phyloP scores from a whole-genome alignment of 75 land plant genomes.

The Pinus albicaulis region DNA sequence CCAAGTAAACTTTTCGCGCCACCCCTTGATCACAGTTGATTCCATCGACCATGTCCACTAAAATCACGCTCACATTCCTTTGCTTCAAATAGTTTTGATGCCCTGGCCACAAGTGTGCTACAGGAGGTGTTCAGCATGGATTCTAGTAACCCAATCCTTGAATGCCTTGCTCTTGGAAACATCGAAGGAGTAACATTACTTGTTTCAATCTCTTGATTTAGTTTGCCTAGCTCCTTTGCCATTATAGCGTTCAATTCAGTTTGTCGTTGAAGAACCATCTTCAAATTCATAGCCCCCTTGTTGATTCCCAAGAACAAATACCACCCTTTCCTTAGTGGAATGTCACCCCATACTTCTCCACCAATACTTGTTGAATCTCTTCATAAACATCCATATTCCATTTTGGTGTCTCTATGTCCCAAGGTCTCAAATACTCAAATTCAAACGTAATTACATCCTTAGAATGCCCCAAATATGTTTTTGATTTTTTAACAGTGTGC shows the following conservation, averaged over 20 bases:
- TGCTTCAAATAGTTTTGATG: conserved; percentile 94
- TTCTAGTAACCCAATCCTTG: conserved; percentile 79
- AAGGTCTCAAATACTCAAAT: conserved; percentile 22
- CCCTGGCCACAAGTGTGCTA: conserved; percentile 79
- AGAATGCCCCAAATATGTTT: conserved; percentile 13
- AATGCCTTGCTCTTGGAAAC: conserved; percentile 66
- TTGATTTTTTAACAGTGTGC: neutral
- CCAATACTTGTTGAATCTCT: conserved; percentile 35
- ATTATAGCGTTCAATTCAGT: conserved; percentile 47
- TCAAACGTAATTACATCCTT: conserved; percentile 1
- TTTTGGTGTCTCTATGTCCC: neutral
- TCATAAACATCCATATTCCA: conserved; percentile 27
- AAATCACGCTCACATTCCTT: conserved; percentile 79
- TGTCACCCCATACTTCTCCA: conserved; percentile 22
- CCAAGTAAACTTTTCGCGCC: conserved; percentile 84
- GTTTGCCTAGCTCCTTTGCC: conserved; percentile 69
- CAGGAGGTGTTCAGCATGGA: conserved; percentile 77
- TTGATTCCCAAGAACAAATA: no score
- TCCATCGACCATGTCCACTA: conserved; percentile 95
- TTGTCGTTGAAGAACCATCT: no score
- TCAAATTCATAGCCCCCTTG: no score
- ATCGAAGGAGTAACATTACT: neutral
- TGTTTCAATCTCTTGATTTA: conserved; percentile 65
- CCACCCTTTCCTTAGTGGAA: conserved; percentile 12
- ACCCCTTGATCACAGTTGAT: conserved; percentile 71